Conservation (phyloP, 306 rosid species). For the Castanospermum australe region DNA sequence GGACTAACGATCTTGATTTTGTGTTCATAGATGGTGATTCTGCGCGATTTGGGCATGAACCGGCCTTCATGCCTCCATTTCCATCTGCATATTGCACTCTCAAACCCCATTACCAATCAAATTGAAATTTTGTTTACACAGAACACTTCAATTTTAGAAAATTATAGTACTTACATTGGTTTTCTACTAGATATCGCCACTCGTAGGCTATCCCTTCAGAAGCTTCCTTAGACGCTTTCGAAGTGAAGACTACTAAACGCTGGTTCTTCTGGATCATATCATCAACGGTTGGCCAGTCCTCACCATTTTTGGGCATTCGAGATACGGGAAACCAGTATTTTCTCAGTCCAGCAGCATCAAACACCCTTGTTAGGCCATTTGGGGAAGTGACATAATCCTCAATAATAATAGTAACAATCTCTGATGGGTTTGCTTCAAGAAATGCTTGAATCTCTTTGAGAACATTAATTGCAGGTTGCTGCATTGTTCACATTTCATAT, state of each 20-base stretch:
- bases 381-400: constrained; percentile 93
- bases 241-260: constrained; percentile 87
- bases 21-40: constrained; percentile 60
- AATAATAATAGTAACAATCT: constrained; percentile 77
- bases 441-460: constrained; percentile 78
- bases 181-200: constrained; percentile 86
- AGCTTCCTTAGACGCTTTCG: constrained; percentile 70
- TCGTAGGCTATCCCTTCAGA: constrained; percentile 91
- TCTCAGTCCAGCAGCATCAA: constrained; percentile 83
- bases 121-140: neutral
- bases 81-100: constrained; percentile 51
- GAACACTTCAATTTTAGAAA: neutral
- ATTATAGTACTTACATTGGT: constrained; percentile 67
- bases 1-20: constrained; percentile 59
- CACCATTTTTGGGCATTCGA: constrained; percentile 85
- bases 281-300: constrained; percentile 80
- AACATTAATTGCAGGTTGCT: constrained; percentile 88
- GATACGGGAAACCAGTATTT: constrained; percentile 90
- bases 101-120: neutral
- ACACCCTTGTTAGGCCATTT: constrained; percentile 82
- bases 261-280: constrained; percentile 80
- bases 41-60: constrained; percentile 65
- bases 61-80: constrained; percentile 66
- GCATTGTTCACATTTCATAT: constrained; percentile 19
- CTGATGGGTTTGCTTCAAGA: constrained; percentile 76